Base-by-base conservation (phyloP, 257 asterid genomes). In the Solanum stenotomum region DNA sequence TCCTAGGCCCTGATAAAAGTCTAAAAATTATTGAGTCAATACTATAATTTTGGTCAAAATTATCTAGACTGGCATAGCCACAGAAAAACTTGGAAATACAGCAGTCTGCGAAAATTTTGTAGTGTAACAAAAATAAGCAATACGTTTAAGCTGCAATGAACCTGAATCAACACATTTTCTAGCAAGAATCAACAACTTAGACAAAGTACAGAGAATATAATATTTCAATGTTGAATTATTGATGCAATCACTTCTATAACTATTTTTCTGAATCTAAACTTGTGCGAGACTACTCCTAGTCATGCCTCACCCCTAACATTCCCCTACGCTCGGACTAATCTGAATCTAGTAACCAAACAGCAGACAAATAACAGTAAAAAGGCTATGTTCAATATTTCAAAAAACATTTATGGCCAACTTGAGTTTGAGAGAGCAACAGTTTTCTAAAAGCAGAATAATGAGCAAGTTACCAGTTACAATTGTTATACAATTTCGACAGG, bases 1-100 rank as follows among this genome's bases (percentile, higher is more conserved):
- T 79, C 96, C 96, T 86, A 91, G 88, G 82, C 94, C 98, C 90
- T 90, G 95, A 88, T 93, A 84, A 87, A 94, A 92, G 87, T 92
- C 98, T 95, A 89, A 91, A 87, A 92, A 42, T 86, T 8, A n/a
- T 79, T 44, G 87, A 59, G 89, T 92, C 85, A 93, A 85, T 83
- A 81, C 86, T 29, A 82, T 46, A 29, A 20, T 11, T 49, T 82
- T 49, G 31, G 13, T 12, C 10, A 31, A 46, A 78, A 46, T 18
- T 46, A 29, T 81, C 85, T 29, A 29, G 40, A 82, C 70, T 46
- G 6, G 85, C 42, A 81, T 27, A 18, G 27, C 42, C 3, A 0
- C 70, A 49, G 12, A 82, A 82, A 49, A 7, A 49, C 85, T 46
- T 46, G 83, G 18, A 29, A 81, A 81, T 29, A 27, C 85, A 49